Percentiles rank a stretch among this genome's conserved stretches.
phyloP scores from a whole-genome alignment of 257 asterid species.

The Capsicum chinense region DNA sequence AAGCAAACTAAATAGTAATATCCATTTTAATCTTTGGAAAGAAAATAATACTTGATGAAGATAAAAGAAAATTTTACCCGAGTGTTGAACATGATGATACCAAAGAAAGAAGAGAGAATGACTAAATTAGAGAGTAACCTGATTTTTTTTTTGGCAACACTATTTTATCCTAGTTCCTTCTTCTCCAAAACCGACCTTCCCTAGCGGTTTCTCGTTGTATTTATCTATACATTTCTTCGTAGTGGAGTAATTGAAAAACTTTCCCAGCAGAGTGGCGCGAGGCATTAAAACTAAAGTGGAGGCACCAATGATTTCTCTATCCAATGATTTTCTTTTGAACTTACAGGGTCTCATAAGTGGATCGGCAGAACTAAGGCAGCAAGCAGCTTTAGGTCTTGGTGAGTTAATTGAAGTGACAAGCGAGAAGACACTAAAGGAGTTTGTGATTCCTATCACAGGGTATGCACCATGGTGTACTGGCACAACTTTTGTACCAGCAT shows the following conservation, averaged over 20 bases:
- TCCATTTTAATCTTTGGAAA: neutral
- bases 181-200: conserved; percentile 9
- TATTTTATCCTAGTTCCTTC: neutral
- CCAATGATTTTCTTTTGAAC: conserved; percentile 19
- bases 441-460: conserved; percentile 98
- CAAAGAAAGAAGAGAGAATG: conserved; percentile 9
- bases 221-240: neutral
- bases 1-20: neutral
- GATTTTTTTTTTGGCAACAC: neutral
- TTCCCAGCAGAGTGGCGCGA: neutral
- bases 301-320: conserved; percentile 3
- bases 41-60: neutral
- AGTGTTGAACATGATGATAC: conserved; percentile 6
- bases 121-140: conserved; percentile 2
- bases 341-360: conserved; percentile 94
- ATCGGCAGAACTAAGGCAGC: conserved; percentile 96
- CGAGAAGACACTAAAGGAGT: conserved; percentile 82
- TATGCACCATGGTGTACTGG: conserved; percentile 39
- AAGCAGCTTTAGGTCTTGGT: conserved; percentile 97
- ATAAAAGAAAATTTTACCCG: neutral
- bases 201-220: neutral
- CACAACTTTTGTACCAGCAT: conserved; percentile 15
- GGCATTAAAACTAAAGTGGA: neutral
- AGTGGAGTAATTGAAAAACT: neutral
- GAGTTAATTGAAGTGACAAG: conserved; percentile 94